These are phyloP conservation scores for Penicillium egyptiacum DNA, from an alignment of 495 filamentous ascomycete species.

Conservation along the genomic window DNA sequence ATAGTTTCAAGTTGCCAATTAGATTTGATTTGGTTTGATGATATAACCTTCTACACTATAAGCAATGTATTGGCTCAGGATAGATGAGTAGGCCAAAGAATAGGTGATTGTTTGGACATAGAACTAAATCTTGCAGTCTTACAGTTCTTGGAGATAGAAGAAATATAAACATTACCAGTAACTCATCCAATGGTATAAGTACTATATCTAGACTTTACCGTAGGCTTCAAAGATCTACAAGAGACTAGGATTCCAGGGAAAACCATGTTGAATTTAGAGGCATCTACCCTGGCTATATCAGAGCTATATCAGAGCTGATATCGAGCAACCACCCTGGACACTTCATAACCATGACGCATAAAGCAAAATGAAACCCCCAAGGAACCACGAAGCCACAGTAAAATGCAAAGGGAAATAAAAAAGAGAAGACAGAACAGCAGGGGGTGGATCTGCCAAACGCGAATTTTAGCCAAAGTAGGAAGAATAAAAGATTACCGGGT, in stretches of 20 bases:
- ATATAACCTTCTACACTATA: background rate
- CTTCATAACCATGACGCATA: conserved; percentile 20
- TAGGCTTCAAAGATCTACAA: background rate
- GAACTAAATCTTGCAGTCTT: background rate
- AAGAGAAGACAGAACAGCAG: background rate
- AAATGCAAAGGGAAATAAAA: conserved; percentile 6
- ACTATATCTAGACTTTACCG: background rate
- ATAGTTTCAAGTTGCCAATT: conserved; percentile 18
- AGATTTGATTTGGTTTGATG: conserved; percentile 11
- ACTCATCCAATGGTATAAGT: background rate
- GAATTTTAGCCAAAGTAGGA: conserved; percentile 3
- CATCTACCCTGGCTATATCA: conserved; percentile 10
- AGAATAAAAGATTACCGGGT: background rate
- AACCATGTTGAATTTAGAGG: conserved; percentile 22
- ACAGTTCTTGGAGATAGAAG: background rate
- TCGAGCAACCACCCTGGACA: conserved; percentile 3
- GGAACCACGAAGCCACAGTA: conserved; percentile 1
- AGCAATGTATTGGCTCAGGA: background rate
- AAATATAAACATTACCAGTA: background rate
- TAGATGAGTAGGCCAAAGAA: background rate
- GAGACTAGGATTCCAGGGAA: background rate
- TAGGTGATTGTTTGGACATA: background rate
- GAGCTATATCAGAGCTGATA: conserved; percentile 6
- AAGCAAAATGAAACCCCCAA: conserved; percentile 1
- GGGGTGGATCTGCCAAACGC: conserved; percentile 15